Evolutionary conservation across 208 protist genomes (phyloP), one percentile per base, ranked within the genome.

Genomic region (Crithidia bombi): DNA sequence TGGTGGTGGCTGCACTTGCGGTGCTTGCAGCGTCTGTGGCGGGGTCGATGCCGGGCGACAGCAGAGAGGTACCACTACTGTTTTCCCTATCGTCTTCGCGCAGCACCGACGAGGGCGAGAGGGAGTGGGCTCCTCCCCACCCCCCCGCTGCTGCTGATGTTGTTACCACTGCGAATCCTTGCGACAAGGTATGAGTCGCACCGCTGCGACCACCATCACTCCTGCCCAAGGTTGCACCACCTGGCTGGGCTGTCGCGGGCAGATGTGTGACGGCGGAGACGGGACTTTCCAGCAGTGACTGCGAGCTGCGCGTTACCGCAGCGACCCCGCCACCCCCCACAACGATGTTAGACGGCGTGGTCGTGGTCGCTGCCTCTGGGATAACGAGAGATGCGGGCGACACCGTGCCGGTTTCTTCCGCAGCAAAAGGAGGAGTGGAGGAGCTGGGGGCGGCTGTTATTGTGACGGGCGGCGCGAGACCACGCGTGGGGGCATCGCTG

Each of bases 11-110:
- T 14, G 46, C 26, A 1, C 33, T 64, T 25, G 12, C 2, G 1
- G 6, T 35, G 12, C 41, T 64, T 14, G 58, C 35, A 3, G 41
- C 58, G 21, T 1, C n/a, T 2, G 33, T 59, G n/a, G 3, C 21
- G 35, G 32, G 15, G 10, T 30, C 23, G 21, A 65, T 25, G 1
- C 44, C 59, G 6, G 59, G 59, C 5, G 59, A 65, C 44, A 41
- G 1, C 44, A 41, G 17, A 3, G 59, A 28, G 4, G 59, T 54
- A 0, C 32, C 32, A 9, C 59, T 5, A 43, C 44, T 38, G 44
- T 28, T 65, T 3, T 51, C 44, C 30, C 44, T 26, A 21, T 65
- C 59, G n/a, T 65, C 59, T 21, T 65, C 59, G 30, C 59, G 59
- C 44, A 51, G 17, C 3, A 65, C 44, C 2, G 41, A 36, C 3